These are phyloP conservation scores for Ascocoryne sarcoides DNA, from an alignment of 2,329 filamentous ascomycete species.

Conservation along the genomic window DNA sequence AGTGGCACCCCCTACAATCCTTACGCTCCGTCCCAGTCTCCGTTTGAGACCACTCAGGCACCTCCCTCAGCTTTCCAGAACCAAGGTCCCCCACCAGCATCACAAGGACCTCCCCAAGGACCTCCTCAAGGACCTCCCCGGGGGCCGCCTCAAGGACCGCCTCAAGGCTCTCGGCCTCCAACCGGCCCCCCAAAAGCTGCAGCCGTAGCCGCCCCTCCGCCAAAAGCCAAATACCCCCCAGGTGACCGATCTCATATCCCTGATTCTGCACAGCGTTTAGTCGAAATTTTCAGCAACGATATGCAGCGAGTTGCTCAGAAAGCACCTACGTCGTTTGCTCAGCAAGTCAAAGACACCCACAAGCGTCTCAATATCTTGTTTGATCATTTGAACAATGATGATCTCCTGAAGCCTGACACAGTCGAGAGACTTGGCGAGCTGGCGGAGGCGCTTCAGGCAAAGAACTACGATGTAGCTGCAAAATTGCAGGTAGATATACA, in stretches of 20 bases:
- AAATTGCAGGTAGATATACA: conserved; percentile 67
- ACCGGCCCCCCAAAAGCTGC: conserved; percentile 36
- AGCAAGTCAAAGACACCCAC: conserved; percentile 87
- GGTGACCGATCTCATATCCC: conserved; percentile 91
- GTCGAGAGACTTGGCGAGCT: conserved; percentile 57
- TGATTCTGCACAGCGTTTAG: conserved; percentile 63
- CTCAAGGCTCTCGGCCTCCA: conserved; percentile 32
- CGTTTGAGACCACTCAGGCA: conserved; percentile 28
- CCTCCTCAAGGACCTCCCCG: conserved; percentile 27
- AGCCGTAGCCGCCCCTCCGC: conserved; percentile 39
- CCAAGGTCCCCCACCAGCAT: conserved; percentile 36
- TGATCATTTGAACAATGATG: conserved; percentile 93
- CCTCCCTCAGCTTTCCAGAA: conserved; percentile 33
- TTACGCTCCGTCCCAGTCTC: conserved; percentile 51
- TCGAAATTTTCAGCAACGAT: conserved; percentile 71
- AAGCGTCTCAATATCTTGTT: conserved; percentile 91
- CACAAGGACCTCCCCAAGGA: conserved; percentile 23
- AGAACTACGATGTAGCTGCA: conserved; percentile 60
- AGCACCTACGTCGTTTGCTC: conserved; percentile 77
- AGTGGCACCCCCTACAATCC: conserved; percentile 39
- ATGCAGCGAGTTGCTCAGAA: conserved; percentile 82
- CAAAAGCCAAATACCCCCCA: conserved; percentile 62
- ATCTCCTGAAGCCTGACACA: conserved; percentile 74
- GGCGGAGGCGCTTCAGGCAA: conserved; percentile 55
- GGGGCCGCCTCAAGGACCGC: conserved; percentile 35